Evolutionary conservation across 2,329 filamentous ascomycete species (phyloP), one percentile per base, ranked within the genome.

Genomic region (Diaporthe sp.): DNA sequence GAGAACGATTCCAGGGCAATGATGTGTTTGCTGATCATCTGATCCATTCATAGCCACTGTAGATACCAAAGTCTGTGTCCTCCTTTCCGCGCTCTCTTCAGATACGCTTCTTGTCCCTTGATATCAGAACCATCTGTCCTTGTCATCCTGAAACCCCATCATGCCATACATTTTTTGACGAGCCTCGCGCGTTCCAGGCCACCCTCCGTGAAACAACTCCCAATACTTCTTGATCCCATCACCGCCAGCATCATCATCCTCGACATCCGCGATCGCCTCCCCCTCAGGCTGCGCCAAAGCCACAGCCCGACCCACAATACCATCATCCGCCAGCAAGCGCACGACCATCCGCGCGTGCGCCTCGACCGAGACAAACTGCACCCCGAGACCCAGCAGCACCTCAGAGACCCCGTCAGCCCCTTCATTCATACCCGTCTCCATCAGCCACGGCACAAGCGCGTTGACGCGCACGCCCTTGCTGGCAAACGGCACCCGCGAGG

Each of bases 391-490:
- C 9, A 17, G 6, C 31, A 67, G 22, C 22, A 22, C n/a, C 44
- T 67, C 44, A 0, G 42, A 34, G 1, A 67, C 9, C 4, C 62
- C 62, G 5, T n/a, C 44, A 10, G 19, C 8, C 6, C 62, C 62
- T 1, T 44, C 42, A 6, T 67, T 71, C 68, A 71, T 71, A 2
- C 34, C 49, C 7, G 67, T 71, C 53, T 71, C 49, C 68, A 71
- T 71, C 6, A 71, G 22, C 68, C 51, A 71, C 51, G 68, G 68
- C 34, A 71, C 49, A 8, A 71, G n/a, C 10, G 68, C 68, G 22
- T 71, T 71, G 15, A 71, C 19, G 8, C 68, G 68, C 4, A 71
- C 55, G 34, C 68, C 51, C 39, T 60, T 42, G 68, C 22, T 71
- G 25, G 68, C 68, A 28, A 71, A 42, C 5, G 55, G 68, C 2